These are phyloP conservation scores for Nakaseomyces glabratus DNA, from an alignment of 1,139 yeast genomes.

Conservation along the genomic window DNA sequence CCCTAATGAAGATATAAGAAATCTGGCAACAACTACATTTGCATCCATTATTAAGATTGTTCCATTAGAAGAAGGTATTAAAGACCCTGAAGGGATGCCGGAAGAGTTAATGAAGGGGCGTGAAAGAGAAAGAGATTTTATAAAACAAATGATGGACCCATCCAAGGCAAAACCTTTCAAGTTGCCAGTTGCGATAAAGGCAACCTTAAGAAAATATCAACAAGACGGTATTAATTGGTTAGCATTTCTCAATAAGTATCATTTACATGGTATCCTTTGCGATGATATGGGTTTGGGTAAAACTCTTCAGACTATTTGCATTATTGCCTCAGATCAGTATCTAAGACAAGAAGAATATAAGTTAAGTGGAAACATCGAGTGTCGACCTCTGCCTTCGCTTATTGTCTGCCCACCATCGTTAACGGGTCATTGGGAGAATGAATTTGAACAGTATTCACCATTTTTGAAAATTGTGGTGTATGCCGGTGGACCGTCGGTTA, in stretches of 20 bases:
- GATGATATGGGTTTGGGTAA: slow-evolving; percentile 99
- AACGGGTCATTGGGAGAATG: slow-evolving; percentile 99
- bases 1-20: slow-evolving; percentile 78
- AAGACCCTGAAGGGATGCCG: slow-evolving; percentile 93
- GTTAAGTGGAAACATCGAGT: slow-evolving; percentile 53
- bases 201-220: slow-evolving; percentile 88
- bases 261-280: slow-evolving; percentile 91
- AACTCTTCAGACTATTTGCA: slow-evolving; percentile 93
- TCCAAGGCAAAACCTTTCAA: slow-evolving; percentile 79
- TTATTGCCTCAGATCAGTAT: slow-evolving; percentile 92
- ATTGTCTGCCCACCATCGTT: slow-evolving; percentile 94
- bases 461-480: slow-evolving; percentile 74
- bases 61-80: slow-evolving; percentile 95
- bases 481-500: slow-evolving; percentile 82
- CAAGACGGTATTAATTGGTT: slow-evolving; percentile 99
- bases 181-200: slow-evolving; percentile 84
- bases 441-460: slow-evolving; percentile 83
- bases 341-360: slow-evolving; percentile 64
- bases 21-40: slow-evolving; percentile 89
- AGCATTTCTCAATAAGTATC: slow-evolving; percentile 89
- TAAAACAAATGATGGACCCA: slow-evolving; percentile 98
- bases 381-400: slow-evolving; percentile 69
- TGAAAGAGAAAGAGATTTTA: slow-evolving; percentile 88
- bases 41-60: slow-evolving; percentile 93
- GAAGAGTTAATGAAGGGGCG: slow-evolving; percentile 75